These are phyloP conservation scores for Pulicaria dysenterica DNA, from an alignment of 129 eudicot genomes.

Conservation along the genomic window DNA sequence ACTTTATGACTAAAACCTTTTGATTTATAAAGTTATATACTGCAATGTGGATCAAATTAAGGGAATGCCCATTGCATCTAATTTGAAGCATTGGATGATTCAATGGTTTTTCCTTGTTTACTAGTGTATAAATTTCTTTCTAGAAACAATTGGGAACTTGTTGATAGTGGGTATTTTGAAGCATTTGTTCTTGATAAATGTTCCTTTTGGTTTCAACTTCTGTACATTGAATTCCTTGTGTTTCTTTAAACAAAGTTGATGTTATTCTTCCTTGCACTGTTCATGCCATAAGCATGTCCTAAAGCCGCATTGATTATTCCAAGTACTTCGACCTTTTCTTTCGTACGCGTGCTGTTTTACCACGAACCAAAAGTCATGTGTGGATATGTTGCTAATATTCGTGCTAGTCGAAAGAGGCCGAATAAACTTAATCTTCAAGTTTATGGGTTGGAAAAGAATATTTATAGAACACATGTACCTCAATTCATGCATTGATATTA, in stretches of 20 bases:
- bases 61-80: too few relatives aligned
- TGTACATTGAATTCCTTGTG: slow-evolving; percentile 4
- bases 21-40: too few relatives aligned
- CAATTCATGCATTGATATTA: background rate
- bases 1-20: too few relatives aligned
- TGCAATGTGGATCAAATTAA: too few relatives aligned
- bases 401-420: slow-evolving; percentile 13
- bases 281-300: slow-evolving; percentile 7
- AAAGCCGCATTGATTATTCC: background rate
- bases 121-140: background rate
- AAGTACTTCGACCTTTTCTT: slow-evolving; percentile 10
- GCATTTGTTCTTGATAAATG: slow-evolving; percentile 28
- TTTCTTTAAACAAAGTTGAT: background rate
- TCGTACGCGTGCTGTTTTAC: background rate
- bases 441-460: slow-evolving; percentile 19
- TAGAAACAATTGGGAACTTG: background rate
- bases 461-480: slow-evolving; percentile 5
- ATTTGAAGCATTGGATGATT: too few relatives aligned
- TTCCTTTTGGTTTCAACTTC: slow-evolving; percentile 19
- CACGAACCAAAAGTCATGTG: slow-evolving; percentile 12
- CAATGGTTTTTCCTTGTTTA: too few relatives aligned
- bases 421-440: slow-evolving; percentile 11
- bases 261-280: slow-evolving; percentile 20
- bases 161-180: slow-evolving; percentile 23
- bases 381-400: slow-evolving; percentile 14